Evolutionary conservation across 306 rosid genomes (phyloP).

Genomic region (Trifolium pratense): DNA sequence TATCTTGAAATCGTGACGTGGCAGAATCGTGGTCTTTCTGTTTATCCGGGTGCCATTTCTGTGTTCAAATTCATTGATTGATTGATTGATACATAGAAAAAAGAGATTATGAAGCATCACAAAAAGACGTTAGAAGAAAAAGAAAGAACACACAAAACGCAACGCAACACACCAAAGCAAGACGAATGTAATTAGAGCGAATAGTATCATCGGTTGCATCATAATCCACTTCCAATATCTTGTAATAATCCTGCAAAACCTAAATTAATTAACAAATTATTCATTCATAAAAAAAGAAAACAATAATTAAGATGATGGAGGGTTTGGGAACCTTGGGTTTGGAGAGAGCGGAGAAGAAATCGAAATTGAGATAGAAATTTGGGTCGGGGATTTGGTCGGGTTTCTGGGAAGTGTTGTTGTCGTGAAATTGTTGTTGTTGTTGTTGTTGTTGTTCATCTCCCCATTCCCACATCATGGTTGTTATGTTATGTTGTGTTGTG

Average conservation of each 20-base stretch:
- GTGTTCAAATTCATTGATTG: constrained; percentile 40
- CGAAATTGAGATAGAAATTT: constrained; percentile 61
- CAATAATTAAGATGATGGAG: not conserved
- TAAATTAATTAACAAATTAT: not conserved
- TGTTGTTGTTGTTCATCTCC: constrained; percentile 20
- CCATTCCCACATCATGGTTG: constrained; percentile 61
- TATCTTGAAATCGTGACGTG: constrained; percentile 84
- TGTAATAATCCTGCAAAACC: constrained; percentile 72
- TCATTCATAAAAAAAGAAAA: not conserved
- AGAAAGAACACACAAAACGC: not conserved
- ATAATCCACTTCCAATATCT: constrained; percentile 88
- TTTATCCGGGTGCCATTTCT: constrained; percentile 99
- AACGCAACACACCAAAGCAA: constrained; percentile 80
- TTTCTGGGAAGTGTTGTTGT: constrained; percentile 34
- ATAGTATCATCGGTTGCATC: constrained; percentile 83
- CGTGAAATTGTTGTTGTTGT: not conserved
- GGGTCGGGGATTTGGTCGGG: constrained; percentile 51
- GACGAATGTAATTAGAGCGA: constrained; percentile 89
- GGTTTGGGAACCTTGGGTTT: constrained; percentile 63
- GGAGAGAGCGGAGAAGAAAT: constrained; percentile 63
- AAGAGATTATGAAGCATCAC: not conserved
- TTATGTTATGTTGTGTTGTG: not conserved
- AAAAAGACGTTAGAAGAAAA: not conserved
- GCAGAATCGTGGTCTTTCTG: constrained; percentile 65
- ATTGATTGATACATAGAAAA: too few species aligned